A percentile compares a stretch with the other conserved stretches of the same genome.
Conservation (phyloP, 2,329 filamentous ascomycete genomes). For the Cercospora beticola region DNA sequence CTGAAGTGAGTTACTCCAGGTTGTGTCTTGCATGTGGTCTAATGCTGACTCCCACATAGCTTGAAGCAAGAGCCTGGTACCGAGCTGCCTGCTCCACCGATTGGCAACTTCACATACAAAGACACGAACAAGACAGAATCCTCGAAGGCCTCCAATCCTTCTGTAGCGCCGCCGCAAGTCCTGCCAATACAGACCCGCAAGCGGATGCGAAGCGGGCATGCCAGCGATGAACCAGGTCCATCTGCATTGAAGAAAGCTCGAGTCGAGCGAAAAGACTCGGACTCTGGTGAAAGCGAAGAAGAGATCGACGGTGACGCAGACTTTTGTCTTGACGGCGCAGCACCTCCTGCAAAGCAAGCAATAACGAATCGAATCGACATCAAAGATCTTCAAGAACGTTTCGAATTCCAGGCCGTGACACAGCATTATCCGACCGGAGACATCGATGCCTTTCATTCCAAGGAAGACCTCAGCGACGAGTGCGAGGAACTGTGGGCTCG, state of each 20-base stretch:
- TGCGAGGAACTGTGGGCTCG: constrained; percentile 27
- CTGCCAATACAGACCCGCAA: neutral
- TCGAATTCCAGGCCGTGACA: constrained; percentile 28
- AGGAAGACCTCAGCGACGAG: constrained; percentile 18
- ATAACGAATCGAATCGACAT: neutral
- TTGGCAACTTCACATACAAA: neutral
- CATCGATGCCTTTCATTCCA: constrained; percentile 17
- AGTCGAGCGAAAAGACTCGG: neutral
- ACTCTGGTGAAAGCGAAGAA: neutral
- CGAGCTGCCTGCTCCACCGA: neutral
- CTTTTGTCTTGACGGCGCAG: neutral
- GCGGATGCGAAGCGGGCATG: neutral
- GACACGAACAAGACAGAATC: neutral
- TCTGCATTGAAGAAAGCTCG: constrained; percentile 1
- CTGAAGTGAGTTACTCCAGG: neutral
- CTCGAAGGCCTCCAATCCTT: neutral
- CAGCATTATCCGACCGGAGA: constrained; percentile 17
- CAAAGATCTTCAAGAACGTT: constrained; percentile 17
- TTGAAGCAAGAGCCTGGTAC: constrained; percentile 6
- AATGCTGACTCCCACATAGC: neutral
- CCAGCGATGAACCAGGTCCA: neutral
- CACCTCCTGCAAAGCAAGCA: constrained; percentile 2
- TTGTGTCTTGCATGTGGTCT: neutral
- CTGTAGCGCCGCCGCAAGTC: neutral
- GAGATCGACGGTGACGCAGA: constrained; percentile 12